Conservation (phyloP, 176 grass and related monocot genomes). For the Triticum dicoccoides region DNA sequence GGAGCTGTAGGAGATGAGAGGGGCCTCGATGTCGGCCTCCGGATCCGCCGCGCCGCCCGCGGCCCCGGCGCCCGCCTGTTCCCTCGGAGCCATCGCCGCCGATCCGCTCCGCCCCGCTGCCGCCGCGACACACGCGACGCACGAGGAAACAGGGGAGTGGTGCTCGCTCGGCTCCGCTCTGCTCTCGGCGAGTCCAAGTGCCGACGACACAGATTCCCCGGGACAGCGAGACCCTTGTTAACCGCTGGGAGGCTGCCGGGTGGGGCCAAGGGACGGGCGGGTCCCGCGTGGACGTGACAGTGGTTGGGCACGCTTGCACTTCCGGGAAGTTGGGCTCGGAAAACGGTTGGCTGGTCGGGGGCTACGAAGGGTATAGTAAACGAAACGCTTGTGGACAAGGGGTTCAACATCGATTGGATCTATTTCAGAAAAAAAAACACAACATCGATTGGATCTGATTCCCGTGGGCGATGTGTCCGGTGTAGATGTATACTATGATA, state of each 20-base stretch:
- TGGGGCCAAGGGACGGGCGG: neutral
- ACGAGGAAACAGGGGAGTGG: neutral
- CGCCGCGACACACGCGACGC: neutral
- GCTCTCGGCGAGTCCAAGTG: neutral
- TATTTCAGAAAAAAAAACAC: neutral
- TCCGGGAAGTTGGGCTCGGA: neutral
- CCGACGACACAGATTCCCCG: neutral
- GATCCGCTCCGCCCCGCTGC: neutral
- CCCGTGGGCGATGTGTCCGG: neutral
- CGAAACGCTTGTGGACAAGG: constrained; percentile 22
- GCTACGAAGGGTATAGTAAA: too few species aligned
- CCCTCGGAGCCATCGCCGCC: constrained; percentile 30
- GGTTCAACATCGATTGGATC: neutral
- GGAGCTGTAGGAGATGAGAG: constrained; percentile 28
- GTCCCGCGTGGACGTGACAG: neutral
- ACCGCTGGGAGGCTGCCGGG: neutral
- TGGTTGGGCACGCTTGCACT: neutral
- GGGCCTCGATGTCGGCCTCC: constrained; percentile 42
- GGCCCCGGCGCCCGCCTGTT: neutral
- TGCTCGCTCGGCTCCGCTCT: neutral
- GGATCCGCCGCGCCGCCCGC: constrained; percentile 5
- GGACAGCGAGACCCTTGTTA: neutral
- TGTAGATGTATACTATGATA: neutral
- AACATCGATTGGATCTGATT: neutral
- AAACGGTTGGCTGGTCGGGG: neutral